Percentiles rank a stretch among this genome's conserved stretches.
Evolutionary conservation across 495 filamentous ascomycete genomes (phyloP).

Genomic region (Tuber magnatum): DNA sequence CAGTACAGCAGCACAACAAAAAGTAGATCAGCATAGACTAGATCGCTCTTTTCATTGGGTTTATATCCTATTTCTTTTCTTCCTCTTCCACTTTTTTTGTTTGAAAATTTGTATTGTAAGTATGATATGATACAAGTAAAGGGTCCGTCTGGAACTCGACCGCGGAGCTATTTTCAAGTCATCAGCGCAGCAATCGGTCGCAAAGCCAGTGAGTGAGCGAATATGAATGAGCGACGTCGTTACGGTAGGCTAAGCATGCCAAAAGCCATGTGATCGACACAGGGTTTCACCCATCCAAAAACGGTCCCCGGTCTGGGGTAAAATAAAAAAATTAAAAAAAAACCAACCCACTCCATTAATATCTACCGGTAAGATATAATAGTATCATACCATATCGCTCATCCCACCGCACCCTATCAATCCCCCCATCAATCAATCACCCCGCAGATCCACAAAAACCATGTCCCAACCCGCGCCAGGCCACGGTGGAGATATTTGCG

Average conservation of each 20-base stretch:
- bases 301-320: background rate
- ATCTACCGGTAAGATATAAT: too few species aligned
- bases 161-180: background rate
- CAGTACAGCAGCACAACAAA: too few species aligned
- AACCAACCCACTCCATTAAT: background rate
- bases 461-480: slow-evolving; percentile 58
- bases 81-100: background rate
- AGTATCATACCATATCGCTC: too few species aligned
- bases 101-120: background rate
- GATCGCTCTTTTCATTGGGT: background rate
- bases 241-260: background rate
- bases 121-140: background rate
- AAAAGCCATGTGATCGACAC: slow-evolving; percentile 41
- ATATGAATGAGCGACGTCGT: slow-evolving; percentile 36
- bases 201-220: background rate
- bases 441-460: too few species aligned
- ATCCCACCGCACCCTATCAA: too few species aligned
- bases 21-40: background rate
- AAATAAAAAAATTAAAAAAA: background rate
- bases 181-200: background rate
- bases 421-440: background rate
- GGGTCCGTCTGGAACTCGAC: background rate
- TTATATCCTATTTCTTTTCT: background rate
- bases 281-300: slow-evolving; percentile 12
- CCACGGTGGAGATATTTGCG: slow-evolving; percentile 71